Conservation (phyloP, 2,329 filamentous ascomycete genomes). For the Penicillium italicum region DNA sequence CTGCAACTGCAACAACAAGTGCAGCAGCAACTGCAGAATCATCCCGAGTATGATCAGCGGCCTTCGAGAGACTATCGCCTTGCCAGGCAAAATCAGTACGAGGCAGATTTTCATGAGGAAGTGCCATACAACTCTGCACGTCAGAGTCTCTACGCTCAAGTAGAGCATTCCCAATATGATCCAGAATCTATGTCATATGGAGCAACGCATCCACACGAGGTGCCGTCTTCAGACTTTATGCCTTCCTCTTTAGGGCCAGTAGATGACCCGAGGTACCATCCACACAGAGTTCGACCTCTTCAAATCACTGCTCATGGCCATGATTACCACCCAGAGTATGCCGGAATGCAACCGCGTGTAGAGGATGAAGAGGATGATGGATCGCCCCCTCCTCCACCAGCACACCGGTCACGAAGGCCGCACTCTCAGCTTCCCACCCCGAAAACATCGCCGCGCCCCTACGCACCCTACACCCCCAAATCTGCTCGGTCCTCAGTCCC, state of each 20-base stretch:
- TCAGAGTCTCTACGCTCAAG: constrained; percentile 20
- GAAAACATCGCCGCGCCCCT: constrained; percentile 30
- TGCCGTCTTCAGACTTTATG: constrained; percentile 18
- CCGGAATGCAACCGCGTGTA: constrained; percentile 48
- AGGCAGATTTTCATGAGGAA: constrained; percentile 13
- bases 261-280: constrained; percentile 25
- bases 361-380: constrained; percentile 45
- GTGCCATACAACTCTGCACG: constrained; percentile 14
- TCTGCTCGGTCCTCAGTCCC: constrained; percentile 7
- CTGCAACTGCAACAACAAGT: constrained; percentile 1
- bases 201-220: constrained; percentile 18
- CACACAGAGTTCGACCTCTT: constrained; percentile 25
- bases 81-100: constrained; percentile 19
- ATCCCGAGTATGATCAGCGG: constrained; percentile 26
- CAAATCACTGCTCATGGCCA: constrained; percentile 26
- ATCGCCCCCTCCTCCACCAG: constrained; percentile 36
- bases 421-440: constrained; percentile 23
- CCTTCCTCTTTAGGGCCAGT: constrained; percentile 13
- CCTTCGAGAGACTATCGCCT: constrained; percentile 25
- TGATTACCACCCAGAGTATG: constrained; percentile 38
- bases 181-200: constrained; percentile 23
- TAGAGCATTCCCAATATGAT: constrained; percentile 26
- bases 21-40: constrained; percentile 20
- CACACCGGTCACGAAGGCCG: constrained; percentile 33
- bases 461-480: constrained; percentile 23